These are phyloP conservation scores for Pseudomassariella vexata DNA, from an alignment of 2,329 filamentous ascomycete genomes.

Conservation along the genomic window DNA sequence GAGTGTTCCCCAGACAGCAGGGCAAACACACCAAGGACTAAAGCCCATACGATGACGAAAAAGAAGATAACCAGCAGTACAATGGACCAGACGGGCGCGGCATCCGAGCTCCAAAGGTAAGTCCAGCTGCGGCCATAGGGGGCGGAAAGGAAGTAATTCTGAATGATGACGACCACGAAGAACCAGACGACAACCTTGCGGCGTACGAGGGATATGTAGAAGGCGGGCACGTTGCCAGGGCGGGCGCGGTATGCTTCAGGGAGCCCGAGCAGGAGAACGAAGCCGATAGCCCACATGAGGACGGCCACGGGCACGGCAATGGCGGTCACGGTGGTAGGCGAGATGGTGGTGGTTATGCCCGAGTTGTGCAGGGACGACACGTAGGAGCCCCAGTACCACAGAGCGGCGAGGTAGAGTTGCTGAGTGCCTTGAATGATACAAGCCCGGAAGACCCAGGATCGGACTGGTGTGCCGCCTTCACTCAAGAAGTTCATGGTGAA, in stretches of 20 bases:
- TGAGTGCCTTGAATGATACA: constrained; percentile 62
- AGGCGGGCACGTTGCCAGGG: constrained; percentile 58
- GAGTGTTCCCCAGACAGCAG: constrained; percentile 53
- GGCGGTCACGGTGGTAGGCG: constrained; percentile 29
- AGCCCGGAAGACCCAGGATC: constrained; percentile 62
- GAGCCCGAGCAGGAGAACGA: constrained; percentile 53
- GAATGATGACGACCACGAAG: constrained; percentile 56
- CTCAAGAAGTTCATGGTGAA: constrained; percentile 64
- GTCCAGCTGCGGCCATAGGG: constrained; percentile 64
- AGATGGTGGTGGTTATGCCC: constrained; percentile 29
- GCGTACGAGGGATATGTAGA: constrained; percentile 56
- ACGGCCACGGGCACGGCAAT: constrained; percentile 53
- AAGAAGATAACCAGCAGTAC: constrained; percentile 49
- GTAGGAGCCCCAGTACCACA: constrained; percentile 63
- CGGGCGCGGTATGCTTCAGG: constrained; percentile 61
- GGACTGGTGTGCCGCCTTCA: constrained; percentile 54
- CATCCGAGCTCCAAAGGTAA: constrained; percentile 54
- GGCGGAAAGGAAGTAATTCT: constrained; percentile 62
- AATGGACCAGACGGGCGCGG: constrained; percentile 51
- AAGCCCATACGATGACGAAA: constrained; percentile 50
- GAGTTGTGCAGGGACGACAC: constrained; percentile 38
- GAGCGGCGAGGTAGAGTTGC: constrained; percentile 57
- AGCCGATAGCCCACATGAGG: constrained; percentile 50
- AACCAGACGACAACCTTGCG: constrained; percentile 65
- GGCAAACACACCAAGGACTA: constrained; percentile 44